Conservation (phyloP, 2,329 filamentous ascomycete species). For the Alternaria alternata region DNA sequence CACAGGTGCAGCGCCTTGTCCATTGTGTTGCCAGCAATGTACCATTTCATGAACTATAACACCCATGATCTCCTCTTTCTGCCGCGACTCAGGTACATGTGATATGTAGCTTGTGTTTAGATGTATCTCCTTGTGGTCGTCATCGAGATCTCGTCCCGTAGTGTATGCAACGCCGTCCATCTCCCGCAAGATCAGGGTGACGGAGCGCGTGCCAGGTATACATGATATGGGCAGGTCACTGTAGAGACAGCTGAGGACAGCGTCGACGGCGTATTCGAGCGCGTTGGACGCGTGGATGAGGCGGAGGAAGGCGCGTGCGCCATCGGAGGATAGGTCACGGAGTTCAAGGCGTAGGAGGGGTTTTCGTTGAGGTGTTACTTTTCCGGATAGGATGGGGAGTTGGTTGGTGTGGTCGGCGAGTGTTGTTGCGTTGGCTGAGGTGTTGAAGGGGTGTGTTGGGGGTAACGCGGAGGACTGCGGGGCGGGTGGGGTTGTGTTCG, state of each 20-base stretch:
- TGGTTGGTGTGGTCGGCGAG: background rate
- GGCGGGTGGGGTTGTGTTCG: constrained; percentile 30
- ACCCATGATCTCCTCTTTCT: constrained; percentile 73
- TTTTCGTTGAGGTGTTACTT: constrained; percentile 43
- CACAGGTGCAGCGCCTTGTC: constrained; percentile 62
- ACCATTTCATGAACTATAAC: constrained; percentile 93
- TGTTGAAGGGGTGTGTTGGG: constrained; percentile 24
- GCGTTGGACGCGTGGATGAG: constrained; percentile 69
- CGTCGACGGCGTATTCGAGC: constrained; percentile 68
- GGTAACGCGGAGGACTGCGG: constrained; percentile 42
- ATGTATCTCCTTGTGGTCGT: constrained; percentile 93
- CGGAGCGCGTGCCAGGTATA: constrained; percentile 76
- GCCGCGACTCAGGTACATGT: constrained; percentile 44
- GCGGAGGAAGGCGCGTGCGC: constrained; percentile 71
- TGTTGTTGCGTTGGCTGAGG: constrained; percentile 4
- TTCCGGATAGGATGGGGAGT: constrained; percentile 8
- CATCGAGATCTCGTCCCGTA: constrained; percentile 77
- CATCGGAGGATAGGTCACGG: constrained; percentile 62
- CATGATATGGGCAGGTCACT: constrained; percentile 32
- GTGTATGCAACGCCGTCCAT: constrained; percentile 93
- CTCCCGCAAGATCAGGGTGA: constrained; percentile 81
- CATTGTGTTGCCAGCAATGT: constrained; percentile 90
- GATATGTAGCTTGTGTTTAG: constrained; percentile 79
- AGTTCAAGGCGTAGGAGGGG: constrained; percentile 59
- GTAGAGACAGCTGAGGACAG: constrained; percentile 79